Evolutionary conservation across 306 rosid genomes (phyloP), one percentile per base, ranked within the genome.

Genomic region (Styphnolobium japonicum): DNA sequence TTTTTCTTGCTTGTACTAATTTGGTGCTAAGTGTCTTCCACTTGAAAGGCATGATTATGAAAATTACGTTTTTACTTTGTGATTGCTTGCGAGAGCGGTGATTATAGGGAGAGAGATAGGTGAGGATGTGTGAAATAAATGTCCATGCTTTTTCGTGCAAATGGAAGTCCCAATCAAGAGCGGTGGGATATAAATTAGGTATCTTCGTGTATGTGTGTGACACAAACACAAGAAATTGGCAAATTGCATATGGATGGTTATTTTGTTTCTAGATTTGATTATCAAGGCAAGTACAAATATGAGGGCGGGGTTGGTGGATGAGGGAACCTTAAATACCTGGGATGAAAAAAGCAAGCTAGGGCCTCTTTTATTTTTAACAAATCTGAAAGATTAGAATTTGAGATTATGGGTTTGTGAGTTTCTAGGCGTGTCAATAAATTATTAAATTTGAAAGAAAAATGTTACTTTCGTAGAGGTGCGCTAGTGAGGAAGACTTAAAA

Each of bases 121-220:
- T n/a, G 21, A 40, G 11, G 69, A 31, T 51, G 61, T 77, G 46
- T 34, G 34, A 78, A 78, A 71, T 83, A 55, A 83, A 70, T 76
- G 73, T 4, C 7, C 15, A 2, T 31, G 16, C 14, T 18, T 14
- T 42, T 43, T 33, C 0, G 53, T 6, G 12, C 40, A 5, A 25
- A 60, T 9, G 76, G 76, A 69, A 68, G 82, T 82, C 67, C 6
- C 39, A 4, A 82, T 76, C 78, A 48, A 75, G 6, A 81, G 67
- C 46, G 65, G 64, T 37, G 39, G 19, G 67, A 67, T 67, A 45
- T 74, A 45, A 74, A 74, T 67, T 42, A 65, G 33, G 69, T 64
- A 43, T 45, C 40, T 4, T 42, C 29, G 2, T 56, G 4, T 27
- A 37, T 58, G 21, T 33, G 2, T 18, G 55, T 31, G 25, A 33